Evolutionary conservation across 2,329 filamentous ascomycete species (phyloP).

Genomic region (Diaporthe citriasiana): DNA sequence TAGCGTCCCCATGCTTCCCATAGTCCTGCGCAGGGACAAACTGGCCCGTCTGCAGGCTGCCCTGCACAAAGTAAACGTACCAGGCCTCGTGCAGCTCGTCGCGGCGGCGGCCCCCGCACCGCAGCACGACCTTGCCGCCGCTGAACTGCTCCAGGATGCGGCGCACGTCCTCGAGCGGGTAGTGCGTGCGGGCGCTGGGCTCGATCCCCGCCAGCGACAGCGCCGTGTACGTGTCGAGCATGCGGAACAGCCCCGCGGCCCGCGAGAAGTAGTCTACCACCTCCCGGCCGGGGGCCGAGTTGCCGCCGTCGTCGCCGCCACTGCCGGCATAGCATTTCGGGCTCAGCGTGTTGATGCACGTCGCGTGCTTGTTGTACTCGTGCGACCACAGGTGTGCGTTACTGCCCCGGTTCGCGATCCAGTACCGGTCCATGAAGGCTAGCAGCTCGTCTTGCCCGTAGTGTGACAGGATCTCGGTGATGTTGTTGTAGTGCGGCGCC

Average conservation of each 20-base stretch:
- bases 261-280: slow-evolving; percentile 62
- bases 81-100: slow-evolving; percentile 65
- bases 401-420: slow-evolving; percentile 56
- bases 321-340: slow-evolving; percentile 73
- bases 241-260: slow-evolving; percentile 58
- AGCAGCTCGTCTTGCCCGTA: slow-evolving; percentile 57
- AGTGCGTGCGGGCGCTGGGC: slow-evolving; percentile 53
- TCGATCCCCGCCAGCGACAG: slow-evolving; percentile 56
- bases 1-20: slow-evolving; percentile 54
- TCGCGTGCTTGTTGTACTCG: slow-evolving; percentile 81
- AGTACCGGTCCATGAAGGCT: slow-evolving; percentile 59
- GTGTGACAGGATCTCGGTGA: slow-evolving; percentile 57
- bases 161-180: slow-evolving; percentile 59
- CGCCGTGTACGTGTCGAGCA: slow-evolving; percentile 59
- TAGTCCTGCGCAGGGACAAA: slow-evolving; percentile 60
- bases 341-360: slow-evolving; percentile 78
- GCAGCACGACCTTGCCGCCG: slow-evolving; percentile 60
- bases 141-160: slow-evolving; percentile 59
- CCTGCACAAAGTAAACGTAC: slow-evolving; percentile 68
- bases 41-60: slow-evolving; percentile 63
- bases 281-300: slow-evolving; percentile 52
- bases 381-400: slow-evolving; percentile 73
- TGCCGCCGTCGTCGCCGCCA: too few relatives aligned
- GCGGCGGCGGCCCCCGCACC: slow-evolving; percentile 54
- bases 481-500: slow-evolving; percentile 58